phyloP scores from a whole-genome alignment of 1,139 yeast genomes.

The Debaryomyces psychrophilus region DNA sequence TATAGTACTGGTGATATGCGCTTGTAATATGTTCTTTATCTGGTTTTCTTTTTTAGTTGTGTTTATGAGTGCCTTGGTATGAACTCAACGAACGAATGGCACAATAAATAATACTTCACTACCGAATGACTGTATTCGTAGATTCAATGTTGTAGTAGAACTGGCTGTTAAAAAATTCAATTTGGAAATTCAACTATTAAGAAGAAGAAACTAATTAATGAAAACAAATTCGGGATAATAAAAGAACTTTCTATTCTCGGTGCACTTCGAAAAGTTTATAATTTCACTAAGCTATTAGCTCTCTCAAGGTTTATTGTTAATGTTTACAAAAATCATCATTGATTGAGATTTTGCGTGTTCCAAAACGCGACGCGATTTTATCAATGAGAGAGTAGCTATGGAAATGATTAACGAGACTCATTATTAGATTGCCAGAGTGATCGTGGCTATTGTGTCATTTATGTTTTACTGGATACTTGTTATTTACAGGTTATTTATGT shows the following conservation, averaged over 20 bases:
- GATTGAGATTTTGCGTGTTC: constrained; percentile 9
- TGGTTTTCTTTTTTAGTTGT: not conserved
- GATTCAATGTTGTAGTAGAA: not conserved
- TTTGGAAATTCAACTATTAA: constrained; percentile 1
- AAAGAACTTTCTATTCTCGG: not conserved
- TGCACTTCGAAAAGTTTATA: not conserved
- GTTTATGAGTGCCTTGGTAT: not conserved
- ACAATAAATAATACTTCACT: not conserved
- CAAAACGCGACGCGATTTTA: constrained; percentile 11
- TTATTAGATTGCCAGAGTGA: not conserved
- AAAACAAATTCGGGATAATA: not conserved
- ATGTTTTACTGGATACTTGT: not conserved
- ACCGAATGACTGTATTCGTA: not conserved
- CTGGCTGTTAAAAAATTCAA: constrained; percentile 1
- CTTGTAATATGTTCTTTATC: not conserved
- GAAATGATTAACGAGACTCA: not conserved
- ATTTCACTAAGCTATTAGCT: not conserved
- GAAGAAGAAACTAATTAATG: not conserved
- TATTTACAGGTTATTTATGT: constrained; percentile 1
- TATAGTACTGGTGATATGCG: constrained; percentile 1
- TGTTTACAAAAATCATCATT: constrained; percentile 9
- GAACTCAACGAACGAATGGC: constrained; percentile 1
- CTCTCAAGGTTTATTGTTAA: constrained; percentile 4
- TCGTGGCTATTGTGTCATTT: constrained; percentile 1
- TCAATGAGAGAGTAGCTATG: constrained; percentile 1